These are phyloP conservation scores for Lasiodiplodia sp. DNA, from an alignment of 2,329 filamentous ascomycete genomes.

Conservation along the genomic window DNA sequence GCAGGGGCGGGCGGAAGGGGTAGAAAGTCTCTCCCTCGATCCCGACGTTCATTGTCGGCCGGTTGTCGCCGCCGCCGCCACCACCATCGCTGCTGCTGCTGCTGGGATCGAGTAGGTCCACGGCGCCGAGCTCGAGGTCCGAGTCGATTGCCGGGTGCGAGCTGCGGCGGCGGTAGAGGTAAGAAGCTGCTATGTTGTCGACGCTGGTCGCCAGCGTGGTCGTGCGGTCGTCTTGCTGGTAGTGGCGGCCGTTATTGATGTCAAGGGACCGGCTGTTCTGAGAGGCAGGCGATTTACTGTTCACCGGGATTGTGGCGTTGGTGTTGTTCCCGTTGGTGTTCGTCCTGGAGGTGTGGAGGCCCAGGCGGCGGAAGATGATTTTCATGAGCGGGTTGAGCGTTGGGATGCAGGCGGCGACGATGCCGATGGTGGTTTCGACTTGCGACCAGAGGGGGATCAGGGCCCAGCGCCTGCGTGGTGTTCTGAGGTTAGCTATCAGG, in stretches of 20 bases:
- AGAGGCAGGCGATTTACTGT: neutral
- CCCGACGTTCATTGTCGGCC: too few species aligned
- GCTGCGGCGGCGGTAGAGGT: too few species aligned
- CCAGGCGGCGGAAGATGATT: neutral
- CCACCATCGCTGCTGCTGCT: too few species aligned
- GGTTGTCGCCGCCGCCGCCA: neutral
- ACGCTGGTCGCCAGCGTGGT: too few species aligned
- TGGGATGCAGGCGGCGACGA: conserved; percentile 26
- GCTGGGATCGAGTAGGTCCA: neutral
- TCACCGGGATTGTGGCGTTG: neutral
- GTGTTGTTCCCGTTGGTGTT: neutral
- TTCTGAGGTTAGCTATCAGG: neutral
- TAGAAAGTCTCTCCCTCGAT: neutral
- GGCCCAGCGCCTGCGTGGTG: conserved; percentile 17
- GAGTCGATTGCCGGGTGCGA: too few species aligned
- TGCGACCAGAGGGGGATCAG: conserved; percentile 27
- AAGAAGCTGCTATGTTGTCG: too few species aligned
- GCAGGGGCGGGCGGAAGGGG: neutral
- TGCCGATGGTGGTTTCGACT: conserved; percentile 22
- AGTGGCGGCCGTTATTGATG: neutral
- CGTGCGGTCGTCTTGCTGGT: neutral
- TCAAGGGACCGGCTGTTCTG: too few species aligned
- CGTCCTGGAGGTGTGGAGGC: neutral
- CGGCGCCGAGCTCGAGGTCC: too few species aligned
- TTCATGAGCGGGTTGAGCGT: conserved; percentile 22